Evolutionary conservation across 345 rosid genomes (phyloP).

Genomic region (Boechera divaricarpa): DNA sequence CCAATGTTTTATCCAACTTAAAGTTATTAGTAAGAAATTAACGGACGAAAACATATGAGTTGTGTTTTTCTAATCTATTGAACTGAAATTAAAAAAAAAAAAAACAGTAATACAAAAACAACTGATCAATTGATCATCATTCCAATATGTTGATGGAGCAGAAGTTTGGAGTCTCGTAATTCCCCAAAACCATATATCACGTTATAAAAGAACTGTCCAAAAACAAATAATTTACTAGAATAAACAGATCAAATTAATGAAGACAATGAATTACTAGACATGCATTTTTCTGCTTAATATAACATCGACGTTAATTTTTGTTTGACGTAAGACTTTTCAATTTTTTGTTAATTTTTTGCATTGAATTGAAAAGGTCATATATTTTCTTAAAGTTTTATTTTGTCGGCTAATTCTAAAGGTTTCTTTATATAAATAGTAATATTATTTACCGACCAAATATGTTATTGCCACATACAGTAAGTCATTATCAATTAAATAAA

Average conservation of each 20-base stretch:
- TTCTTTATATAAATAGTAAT: background rate
- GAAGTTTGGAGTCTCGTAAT: no score
- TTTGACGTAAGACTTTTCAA: background rate
- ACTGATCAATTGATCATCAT: no score
- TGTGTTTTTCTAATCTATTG: background rate
- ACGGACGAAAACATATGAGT: background rate
- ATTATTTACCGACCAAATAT: conserved; percentile 38
- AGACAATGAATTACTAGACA: no score
- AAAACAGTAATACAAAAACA: no score
- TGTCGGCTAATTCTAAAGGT: background rate
- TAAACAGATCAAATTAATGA: no score
- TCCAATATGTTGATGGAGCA: no score
- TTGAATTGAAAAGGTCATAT: background rate
- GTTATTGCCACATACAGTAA: conserved; percentile 44
- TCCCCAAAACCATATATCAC: no score
- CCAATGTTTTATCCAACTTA: background rate
- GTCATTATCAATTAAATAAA: conserved; percentile 26
- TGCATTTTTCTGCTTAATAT: background rate
- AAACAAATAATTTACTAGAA: no score
- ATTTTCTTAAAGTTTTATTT: background rate
- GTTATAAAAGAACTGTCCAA: no score
- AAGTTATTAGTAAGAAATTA: background rate
- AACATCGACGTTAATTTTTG: background rate
- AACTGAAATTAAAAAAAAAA: background rate
- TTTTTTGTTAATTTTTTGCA: background rate